phyloP scores from a whole-genome alignment of 805 yeast species.

The Priceomyces carsonii region DNA sequence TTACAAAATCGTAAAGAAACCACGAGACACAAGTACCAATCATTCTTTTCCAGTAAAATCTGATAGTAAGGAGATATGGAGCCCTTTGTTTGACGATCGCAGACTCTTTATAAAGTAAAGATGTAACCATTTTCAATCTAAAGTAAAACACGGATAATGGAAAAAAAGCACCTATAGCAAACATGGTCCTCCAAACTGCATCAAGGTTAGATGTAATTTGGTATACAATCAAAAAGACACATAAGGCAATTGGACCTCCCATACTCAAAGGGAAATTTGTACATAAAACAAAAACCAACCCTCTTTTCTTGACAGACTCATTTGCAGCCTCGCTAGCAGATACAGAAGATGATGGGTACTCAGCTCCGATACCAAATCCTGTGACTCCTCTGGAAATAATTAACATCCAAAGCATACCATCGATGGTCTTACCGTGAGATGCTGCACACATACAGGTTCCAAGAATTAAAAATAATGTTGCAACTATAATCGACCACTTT shows the following conservation, averaged over 20 bases:
- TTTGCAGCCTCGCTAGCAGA: conserved; percentile 75
- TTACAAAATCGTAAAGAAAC: conserved; percentile 80
- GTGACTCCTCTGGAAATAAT: conserved; percentile 72
- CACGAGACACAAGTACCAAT: conserved; percentile 74
- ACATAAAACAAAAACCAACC: conserved; percentile 63
- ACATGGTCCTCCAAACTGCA: conserved; percentile 70
- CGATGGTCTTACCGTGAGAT: conserved; percentile 55
- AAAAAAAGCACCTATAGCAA: conserved; percentile 65
- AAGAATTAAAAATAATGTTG: conserved; percentile 59
- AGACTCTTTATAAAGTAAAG: conserved; percentile 60
- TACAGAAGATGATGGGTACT: conserved; percentile 69
- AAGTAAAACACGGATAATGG: conserved; percentile 73
- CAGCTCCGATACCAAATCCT: conserved; percentile 81
- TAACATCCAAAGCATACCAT: conserved; percentile 79
- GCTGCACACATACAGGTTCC: conserved; percentile 72
- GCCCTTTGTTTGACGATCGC: conserved; percentile 57
- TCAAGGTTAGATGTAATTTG: conserved; percentile 50
- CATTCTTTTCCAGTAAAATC: conserved; percentile 67
- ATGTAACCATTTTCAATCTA: conserved; percentile 68
- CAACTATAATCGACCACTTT: conserved; percentile 67
- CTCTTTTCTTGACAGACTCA: conserved; percentile 62
- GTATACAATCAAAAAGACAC: conserved; percentile 67
- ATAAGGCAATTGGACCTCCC: conserved; percentile 78
- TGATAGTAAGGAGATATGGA: conserved; percentile 56
- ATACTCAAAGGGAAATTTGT: conserved; percentile 73